phyloP scores from a whole-genome alignment of 495 filamentous ascomycete genomes.

The Choiromyces venosus region DNA sequence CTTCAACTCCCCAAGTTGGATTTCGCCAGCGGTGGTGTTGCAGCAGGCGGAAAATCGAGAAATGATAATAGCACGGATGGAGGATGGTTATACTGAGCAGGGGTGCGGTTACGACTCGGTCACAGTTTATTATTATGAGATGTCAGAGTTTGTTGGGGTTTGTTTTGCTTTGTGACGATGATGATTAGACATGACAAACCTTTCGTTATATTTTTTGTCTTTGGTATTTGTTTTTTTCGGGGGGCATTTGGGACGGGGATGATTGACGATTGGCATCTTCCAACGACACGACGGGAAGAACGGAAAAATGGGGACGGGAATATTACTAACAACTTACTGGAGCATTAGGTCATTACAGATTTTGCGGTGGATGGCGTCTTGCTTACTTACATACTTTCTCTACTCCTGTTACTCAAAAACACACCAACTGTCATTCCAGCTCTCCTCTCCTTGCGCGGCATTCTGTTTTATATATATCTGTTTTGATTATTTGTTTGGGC shows the following conservation, averaged over 20 bases:
- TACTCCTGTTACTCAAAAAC: background rate
- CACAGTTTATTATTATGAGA: background rate
- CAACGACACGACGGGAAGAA: background rate
- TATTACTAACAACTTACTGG: background rate
- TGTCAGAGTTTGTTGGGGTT: background rate
- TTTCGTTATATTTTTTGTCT: background rate
- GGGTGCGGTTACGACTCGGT: background rate
- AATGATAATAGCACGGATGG: conserved; percentile 5
- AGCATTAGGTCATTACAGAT: background rate
- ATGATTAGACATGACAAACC: background rate
- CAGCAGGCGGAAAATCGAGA: conserved; percentile 6
- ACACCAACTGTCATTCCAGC: background rate
- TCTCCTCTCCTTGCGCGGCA: background rate
- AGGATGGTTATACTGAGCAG: conserved; percentile 30
- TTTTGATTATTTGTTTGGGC: background rate
- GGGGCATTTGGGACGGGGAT: background rate
- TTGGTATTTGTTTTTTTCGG: background rate
- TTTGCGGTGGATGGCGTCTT: background rate
- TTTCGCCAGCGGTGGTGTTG: conserved; percentile 23
- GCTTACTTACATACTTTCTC: background rate
- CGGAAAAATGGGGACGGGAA: background rate
- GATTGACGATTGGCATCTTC: background rate
- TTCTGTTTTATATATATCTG: background rate
- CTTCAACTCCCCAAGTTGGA: conserved; percentile 32
- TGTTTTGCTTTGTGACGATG: background rate